Base-by-base conservation (phyloP, 306 rosid genomes). In the Canavalia ensiformis region DNA sequence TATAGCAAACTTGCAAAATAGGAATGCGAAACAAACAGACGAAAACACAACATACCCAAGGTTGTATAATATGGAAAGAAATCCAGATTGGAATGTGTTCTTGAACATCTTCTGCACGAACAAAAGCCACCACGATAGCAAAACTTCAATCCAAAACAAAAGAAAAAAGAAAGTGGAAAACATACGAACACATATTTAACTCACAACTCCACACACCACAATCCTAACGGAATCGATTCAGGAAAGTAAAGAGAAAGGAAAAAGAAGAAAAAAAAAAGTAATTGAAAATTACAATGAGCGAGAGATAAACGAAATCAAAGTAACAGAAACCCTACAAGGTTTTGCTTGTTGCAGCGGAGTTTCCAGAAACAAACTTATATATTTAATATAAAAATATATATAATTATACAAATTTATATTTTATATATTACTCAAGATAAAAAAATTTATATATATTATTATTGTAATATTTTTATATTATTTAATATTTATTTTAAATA, bases 21-120 rank as follows among this genome's bases (percentile, higher is more conserved):
- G 65, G 33, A 39, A 12, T 6, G 25, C 25, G 70, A 62, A 69
- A 84, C 37, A 79, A 10, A 44, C 3, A 47, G 31, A 8, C 52
- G 64, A 58, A 64, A 63, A 60, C 34, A 8, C 2, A 56, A 10
- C 92, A 68, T 93, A 93, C 99, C 98, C 99, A 7, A 95, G 98
- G 86, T 97, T 90, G 90, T 91, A 95, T 45, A 95, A 78, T 72
- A 95, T 93, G 75, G 99, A 95, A 50, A 95, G 94, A 80, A 95
- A 95, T 56, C 98, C 98, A 84, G 97, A 95, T 81, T 95, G 99
- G 84, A 95, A 95, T 7, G 97, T 95, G 90, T 95, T 95, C 89
- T 95, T 95, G 84, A 95, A 95, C 99, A 95, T 95, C 64, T 77
- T 88, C 74, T 74, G 84, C 72, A 79, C 72, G 2, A 25, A 60